phyloP scores from a whole-genome alignment of 228 moss, liverwort and hornwort genomes.

The Sphagnum magellanicum region DNA sequence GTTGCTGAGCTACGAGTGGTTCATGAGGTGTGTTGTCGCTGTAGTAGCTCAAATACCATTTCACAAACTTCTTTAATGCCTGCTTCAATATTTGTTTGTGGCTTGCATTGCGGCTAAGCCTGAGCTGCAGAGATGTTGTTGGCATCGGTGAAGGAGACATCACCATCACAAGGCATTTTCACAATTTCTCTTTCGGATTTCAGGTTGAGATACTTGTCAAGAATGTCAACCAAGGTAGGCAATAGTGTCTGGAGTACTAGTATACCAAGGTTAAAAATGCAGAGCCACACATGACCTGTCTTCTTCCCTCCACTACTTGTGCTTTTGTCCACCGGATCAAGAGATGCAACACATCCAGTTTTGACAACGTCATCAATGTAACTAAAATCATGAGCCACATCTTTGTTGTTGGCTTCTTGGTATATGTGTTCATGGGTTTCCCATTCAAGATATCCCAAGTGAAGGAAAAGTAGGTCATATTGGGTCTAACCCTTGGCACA shows the following conservation, averaged over 20 bases:
- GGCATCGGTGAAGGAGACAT: no score
- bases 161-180: no score
- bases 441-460: conserved; percentile 57
- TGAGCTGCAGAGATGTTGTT: no score
- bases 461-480: conserved; percentile 74
- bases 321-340: conserved; percentile 53
- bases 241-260: conserved; percentile 53
- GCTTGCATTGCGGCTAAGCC: no score
- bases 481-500: conserved; percentile 58
- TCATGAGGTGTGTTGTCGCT: no score
- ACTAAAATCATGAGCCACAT: conserved; percentile 63
- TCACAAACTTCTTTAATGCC: no score
- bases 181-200: conserved; percentile 15
- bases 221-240: conserved; percentile 39
- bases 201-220: conserved; percentile 59
- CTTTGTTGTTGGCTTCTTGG: conserved; percentile 41
- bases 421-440: conserved; percentile 48
- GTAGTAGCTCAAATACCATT: no score
- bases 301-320: conserved; percentile 69
- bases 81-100: no score
- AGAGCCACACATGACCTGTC: conserved; percentile 44
- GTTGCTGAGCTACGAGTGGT: no score
- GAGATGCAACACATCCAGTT: conserved; percentile 42
- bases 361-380: conserved; percentile 74
- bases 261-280: conserved; percentile 61